Base-by-base conservation (phyloP, 495 filamentous ascomycete genomes). In the Trichoderma reesei region DNA sequence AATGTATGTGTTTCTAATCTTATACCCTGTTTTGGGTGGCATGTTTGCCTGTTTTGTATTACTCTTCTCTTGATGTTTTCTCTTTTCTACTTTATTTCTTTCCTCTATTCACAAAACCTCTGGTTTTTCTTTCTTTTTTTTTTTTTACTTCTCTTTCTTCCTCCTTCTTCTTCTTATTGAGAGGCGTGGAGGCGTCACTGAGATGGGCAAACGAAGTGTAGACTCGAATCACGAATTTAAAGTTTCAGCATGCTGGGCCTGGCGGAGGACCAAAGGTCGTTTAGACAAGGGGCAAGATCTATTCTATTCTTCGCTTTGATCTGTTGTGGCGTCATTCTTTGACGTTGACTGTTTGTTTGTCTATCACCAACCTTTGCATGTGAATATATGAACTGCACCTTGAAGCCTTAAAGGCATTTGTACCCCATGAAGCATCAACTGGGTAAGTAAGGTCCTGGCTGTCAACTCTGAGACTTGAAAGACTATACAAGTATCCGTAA, bases 1-100 rank as follows among this genome's bases (percentile, higher is more conserved):
- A 56, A 56, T 56, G 51, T 56, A 33, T 56, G 51, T 56, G 51
- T 56, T 56, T 56, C 51, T 4, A 34, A 56, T 56, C n/a, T n/a
- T 56, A 56, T 56, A 56, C 51, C 51, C 51, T 56, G n/a, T 33
- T 20, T 14, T 48, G 16, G 51, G 9, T 9, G 51, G 51, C 16
- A 56, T 56, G 34, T 31, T n/a, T 56, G 13, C 18, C 48, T 56
- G 10, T 56, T 34, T 3, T 56, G 51, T 56, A 56, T 8, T 56
- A n/a, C n/a, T n/a, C n/a, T 56, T 34, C 26, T 2, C 51, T 34
- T 34, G 20, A 33, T 56, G 20, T 11, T 3, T 33, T 33, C 13
- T 56, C 10, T 34, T 31, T 56, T 31, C 31, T 56, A 11, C 51
- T 33, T 56, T 10, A 3, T 8, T 46, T 46, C 42, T 46, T n/a